These are phyloP conservation scores for Aaosphaeria pasadenensis DNA, from an alignment of 2,329 filamentous ascomycete species.

Conservation along the genomic window DNA sequence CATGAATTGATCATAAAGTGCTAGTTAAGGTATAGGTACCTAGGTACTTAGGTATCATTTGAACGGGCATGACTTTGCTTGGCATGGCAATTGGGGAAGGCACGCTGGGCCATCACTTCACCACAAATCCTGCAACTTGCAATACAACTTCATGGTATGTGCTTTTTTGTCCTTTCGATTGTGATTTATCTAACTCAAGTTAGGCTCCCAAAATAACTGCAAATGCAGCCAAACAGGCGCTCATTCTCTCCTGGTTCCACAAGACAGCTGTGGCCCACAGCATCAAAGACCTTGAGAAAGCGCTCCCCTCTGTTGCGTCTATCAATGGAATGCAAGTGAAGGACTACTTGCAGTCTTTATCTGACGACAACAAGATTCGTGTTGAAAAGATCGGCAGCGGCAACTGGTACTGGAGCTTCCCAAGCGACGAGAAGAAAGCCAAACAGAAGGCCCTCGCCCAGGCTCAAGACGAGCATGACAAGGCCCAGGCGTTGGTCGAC, in stretches of 20 bases:
- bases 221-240: constrained; percentile 56
- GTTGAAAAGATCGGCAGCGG: constrained; percentile 69
- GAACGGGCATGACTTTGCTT: not conserved
- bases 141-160: not conserved
- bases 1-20: too few relatives aligned
- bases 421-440: constrained; percentile 54
- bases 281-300: constrained; percentile 67
- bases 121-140: not conserved
- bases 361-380: constrained; percentile 59
- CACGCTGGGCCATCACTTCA: not conserved
- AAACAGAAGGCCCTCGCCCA: constrained; percentile 39
- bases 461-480: constrained; percentile 37
- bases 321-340: constrained; percentile 67
- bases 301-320: constrained; percentile 57
- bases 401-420: constrained; percentile 72
- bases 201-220: constrained; percentile 56
- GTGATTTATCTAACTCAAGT: not conserved
- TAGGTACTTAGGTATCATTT: too few relatives aligned
- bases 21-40: too few relatives aligned
- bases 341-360: constrained; percentile 62
- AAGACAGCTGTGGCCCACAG: constrained; percentile 60
- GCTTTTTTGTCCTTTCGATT: not conserved
- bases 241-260: constrained; percentile 59
- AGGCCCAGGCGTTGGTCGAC: constrained; percentile 26
- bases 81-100: not conserved